Evolutionary conservation across 2,329 filamentous ascomycete species (phyloP).

Genomic region (Elsinoe arachidis): DNA sequence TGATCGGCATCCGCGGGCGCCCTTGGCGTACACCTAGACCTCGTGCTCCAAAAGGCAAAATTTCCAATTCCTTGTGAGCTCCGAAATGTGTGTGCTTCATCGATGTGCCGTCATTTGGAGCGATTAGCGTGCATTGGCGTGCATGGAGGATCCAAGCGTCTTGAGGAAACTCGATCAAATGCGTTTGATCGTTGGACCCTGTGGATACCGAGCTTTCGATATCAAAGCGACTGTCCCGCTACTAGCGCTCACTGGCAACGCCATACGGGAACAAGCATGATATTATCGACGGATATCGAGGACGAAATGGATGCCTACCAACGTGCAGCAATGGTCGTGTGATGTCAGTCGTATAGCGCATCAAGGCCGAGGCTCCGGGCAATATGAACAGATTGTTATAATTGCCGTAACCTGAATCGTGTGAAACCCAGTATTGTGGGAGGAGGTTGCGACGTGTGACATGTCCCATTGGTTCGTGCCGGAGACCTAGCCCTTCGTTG

Average conservation of each 20-base stretch:
- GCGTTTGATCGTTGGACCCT: not conserved
- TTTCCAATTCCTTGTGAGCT: not conserved
- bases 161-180: not conserved
- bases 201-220: not conserved
- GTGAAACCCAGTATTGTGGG: not conserved
- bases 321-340: not conserved
- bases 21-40: not conserved
- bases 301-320: not conserved
- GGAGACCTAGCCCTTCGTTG: not conserved
- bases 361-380: not conserved
- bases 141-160: not conserved
- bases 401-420: constrained; percentile 4
- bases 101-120: not conserved
- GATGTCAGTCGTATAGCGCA: not conserved
- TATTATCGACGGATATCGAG: not conserved
- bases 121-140: not conserved
- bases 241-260: not conserved
- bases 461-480: not conserved
- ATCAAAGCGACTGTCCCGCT: not conserved
- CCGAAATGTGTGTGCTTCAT: not conserved
- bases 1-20: not conserved
- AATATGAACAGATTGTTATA: not conserved
- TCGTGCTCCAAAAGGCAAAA: not conserved
- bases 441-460: not conserved
- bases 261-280: not conserved